Evolutionary conservation across 495 filamentous ascomycete species (phyloP).

Genomic region (Daldinia childiae): DNA sequence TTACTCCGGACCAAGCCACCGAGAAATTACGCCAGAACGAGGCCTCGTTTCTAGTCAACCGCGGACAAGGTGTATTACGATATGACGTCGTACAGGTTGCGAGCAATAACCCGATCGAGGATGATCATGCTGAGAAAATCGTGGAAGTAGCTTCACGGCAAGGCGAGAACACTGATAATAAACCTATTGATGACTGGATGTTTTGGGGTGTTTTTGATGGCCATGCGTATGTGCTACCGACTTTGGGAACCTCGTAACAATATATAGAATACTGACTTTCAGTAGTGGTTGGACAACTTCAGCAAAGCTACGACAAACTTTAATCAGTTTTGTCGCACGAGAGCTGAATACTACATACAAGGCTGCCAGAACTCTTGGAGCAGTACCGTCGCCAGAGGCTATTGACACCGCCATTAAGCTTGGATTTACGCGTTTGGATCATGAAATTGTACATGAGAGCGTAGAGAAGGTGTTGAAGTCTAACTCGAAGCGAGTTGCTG

Average conservation of each 20-base stretch:
- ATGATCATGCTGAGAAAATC: conserved; percentile 97
- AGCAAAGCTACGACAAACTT: conserved; percentile 89
- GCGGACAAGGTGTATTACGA: conserved; percentile 89
- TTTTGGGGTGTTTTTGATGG: conserved; percentile 99
- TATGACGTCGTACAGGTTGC: conserved; percentile 97
- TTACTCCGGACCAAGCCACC: conserved; percentile 94
- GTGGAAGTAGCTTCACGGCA: conserved; percentile 74
- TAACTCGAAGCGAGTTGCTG: conserved; percentile 86
- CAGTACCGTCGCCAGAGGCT: conserved; percentile 73
- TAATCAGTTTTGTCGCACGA: conserved; percentile 90
- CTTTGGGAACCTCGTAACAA: not conserved
- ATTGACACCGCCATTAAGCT: conserved; percentile 93
- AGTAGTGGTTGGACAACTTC: conserved; percentile 94
- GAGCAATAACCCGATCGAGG: conserved; percentile 97
- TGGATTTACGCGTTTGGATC: conserved; percentile 86
- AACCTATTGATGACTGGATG: conserved; percentile 88
- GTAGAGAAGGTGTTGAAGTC: conserved; percentile 86
- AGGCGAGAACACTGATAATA: conserved; percentile 56
- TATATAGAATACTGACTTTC: not conserved
- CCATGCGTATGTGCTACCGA: conserved; percentile 72
- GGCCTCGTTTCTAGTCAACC: conserved; percentile 88
- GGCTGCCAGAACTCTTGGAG: conserved; percentile 63
- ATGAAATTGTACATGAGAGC: conserved; percentile 91
- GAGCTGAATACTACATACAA: conserved; percentile 96
- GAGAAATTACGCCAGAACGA: conserved; percentile 88